A percentile compares a stretch with the other conserved stretches of the same genome.
Conservation (phyloP, 306 rosid species). For the Dicorynia guianensis region DNA sequence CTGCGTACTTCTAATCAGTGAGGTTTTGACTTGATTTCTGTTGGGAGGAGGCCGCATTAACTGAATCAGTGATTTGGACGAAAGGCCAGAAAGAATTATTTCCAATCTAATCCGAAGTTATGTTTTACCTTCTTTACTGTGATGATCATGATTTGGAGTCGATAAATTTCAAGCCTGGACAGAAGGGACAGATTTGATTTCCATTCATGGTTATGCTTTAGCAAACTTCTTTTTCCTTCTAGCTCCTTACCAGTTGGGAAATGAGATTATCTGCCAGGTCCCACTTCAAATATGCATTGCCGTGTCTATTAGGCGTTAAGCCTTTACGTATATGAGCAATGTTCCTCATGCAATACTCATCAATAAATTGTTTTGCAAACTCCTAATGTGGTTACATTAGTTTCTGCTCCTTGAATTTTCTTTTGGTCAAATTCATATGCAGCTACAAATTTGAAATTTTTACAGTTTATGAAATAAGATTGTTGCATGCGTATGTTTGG, state of each 20-base stretch:
- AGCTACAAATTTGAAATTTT: too few species aligned
- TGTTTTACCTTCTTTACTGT: slow-evolving; percentile 22
- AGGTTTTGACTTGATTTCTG: slow-evolving; percentile 32
- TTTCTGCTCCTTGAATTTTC: too few species aligned
- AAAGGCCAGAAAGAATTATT: slow-evolving; percentile 24
- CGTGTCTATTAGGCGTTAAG: background rate
- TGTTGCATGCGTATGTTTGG: too few species aligned
- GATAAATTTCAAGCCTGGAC: background rate
- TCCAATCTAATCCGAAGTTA: slow-evolving; percentile 1
- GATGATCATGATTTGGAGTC: slow-evolving; percentile 2
- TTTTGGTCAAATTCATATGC: too few species aligned
- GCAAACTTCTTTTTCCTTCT: background rate
- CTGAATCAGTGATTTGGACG: slow-evolving; percentile 16
- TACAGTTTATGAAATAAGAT: too few species aligned
- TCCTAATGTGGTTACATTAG: too few species aligned
- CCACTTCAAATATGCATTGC: background rate
- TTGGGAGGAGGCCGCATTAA: background rate
- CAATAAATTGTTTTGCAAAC: too few species aligned
- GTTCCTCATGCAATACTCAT: too few species aligned
- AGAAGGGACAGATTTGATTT: slow-evolving; percentile 33
- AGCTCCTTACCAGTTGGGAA: slow-evolving; percentile 1
- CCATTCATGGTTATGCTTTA: slow-evolving; percentile 20
- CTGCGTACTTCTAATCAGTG: background rate
- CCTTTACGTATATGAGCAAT: background rate
- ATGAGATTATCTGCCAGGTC: background rate